Evolutionary conservation across 306 rosid species (phyloP).

Genomic region (Pterocarpus macrocarpus): DNA sequence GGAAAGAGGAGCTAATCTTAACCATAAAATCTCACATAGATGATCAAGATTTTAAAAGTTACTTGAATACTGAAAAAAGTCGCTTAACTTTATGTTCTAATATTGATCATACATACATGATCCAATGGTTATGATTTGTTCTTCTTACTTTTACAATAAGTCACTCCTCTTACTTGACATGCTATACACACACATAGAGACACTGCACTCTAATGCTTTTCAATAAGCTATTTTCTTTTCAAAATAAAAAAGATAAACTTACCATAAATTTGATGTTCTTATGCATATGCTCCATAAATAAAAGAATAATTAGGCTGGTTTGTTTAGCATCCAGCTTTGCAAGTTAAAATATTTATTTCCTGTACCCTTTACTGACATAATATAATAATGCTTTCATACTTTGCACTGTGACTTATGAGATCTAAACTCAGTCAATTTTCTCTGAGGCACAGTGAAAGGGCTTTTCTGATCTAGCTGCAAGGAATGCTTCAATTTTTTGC

Average conservation of each 20-base stretch:
- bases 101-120: neutral
- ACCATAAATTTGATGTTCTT: neutral
- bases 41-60: no score
- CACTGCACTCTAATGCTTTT: neutral
- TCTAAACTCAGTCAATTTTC: constrained; percentile 4
- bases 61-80: neutral
- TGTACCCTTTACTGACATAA: neutral
- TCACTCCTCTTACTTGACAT: neutral
- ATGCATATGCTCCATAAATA: neutral
- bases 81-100: neutral
- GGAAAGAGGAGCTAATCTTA: no score
- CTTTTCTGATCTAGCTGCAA: constrained; percentile 5
- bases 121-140: neutral
- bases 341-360: constrained; percentile 19
- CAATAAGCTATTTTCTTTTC: neutral
- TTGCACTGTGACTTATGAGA: neutral
- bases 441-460: neutral
- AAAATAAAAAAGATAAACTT: neutral
- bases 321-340: neutral
- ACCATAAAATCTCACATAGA: no score
- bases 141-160: no score
- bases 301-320: neutral
- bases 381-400: neutral
- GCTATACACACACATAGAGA: neutral
- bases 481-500: constrained; percentile 5